Evolutionary conservation across 371 early-diverging fungal species (phyloP), one percentile per base, ranked within the genome.

Genomic region (Syncephalastrum racemosum): DNA sequence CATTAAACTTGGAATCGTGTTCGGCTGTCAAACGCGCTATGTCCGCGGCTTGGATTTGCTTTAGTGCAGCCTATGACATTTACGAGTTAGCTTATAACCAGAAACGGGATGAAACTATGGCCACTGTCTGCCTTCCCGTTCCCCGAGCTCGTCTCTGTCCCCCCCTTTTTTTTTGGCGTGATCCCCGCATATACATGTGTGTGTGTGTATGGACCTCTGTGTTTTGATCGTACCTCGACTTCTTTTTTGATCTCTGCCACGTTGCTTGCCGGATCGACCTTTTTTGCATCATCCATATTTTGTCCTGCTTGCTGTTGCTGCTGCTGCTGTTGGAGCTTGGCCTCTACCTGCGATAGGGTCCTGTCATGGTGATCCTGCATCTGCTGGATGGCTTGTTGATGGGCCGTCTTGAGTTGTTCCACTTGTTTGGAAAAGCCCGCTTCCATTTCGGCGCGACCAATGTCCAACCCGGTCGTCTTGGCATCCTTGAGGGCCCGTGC

Each of bases 301-400:
- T n/a, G n/a, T n/a, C n/a, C n/a, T n/a, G n/a, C 56, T 13, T 56
- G 47, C 36, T 48, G 59, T 59, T 45, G 64, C 58, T 8, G 60
- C 59, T 25, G 56, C 56, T 40, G 67, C 0, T 55, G 19, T 16
- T 62, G 62, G 13, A 70, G 27, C 18, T 62, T 58, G 1, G 60
- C 43, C 48, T 73, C 70, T 2, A 73, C 51, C 39, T 63, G 52
- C 39, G 63, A 61, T 46, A 73, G 55, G 7, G 55, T 42, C 12
- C 46, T 54, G 8, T 43, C 50, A 44, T 73, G 74, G 42, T 73
- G 67, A 6, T 52, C 56, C 57, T 73, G 59, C 44, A 73, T 56
- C 31, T 70, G 63, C 3, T 70, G 67, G 41, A 73, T 61, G 19
- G 65, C 62, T 40, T 70, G 63, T n/a, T 56, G 57, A 56, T 73